Evolutionary conservation across 768 basidiomycete species (phyloP), one percentile per base, ranked within the genome.

Genomic region (Podaxis sp.): DNA sequence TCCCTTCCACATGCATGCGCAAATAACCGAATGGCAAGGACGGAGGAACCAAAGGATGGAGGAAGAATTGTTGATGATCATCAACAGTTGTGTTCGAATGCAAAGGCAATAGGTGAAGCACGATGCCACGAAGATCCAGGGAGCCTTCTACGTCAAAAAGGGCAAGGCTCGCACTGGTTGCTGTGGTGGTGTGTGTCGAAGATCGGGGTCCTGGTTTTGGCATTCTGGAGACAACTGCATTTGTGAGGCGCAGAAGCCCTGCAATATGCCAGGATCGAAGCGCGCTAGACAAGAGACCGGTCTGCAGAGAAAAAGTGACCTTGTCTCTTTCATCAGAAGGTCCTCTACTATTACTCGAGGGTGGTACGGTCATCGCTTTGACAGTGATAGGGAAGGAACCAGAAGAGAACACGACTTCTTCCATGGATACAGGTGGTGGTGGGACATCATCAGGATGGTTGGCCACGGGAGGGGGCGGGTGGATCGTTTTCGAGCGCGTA

Each of bases 371-470:
- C 37, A 73, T 74, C 19, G 93, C 71, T 49, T 78, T 77, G 51
- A 92, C 64, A 2, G 82, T 70, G 54, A 93, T 78, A 19, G 91
- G 85, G 33, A 87, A 83, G 13, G 79, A 70, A 17, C 88, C 86
- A 57, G 92, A 80, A 5, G 87, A 88, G 13, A 91, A 59, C 8
- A 94, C 65, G 7, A 74, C 73, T 54, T 86, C 81, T 36, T 82
- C 82, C 33, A 68, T 62, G 36, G 37, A 15, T 9, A 13, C 29
- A 29, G 13, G 27, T 24, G 52, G 1, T 2, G 53, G 43, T 22
- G 19, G 22, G 36, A 5, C 7, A 19, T 37, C 12, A 33, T 46
- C 24, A 25, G 29, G 37, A 9, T 27, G 12, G 37, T 50, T 24
- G 17, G 9, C 6, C 25, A 12, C 33, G n/a, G 46, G 5, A 25